phyloP scores from a whole-genome alignment of 139 green algal species.

The Coccomyxa sp. region DNA sequence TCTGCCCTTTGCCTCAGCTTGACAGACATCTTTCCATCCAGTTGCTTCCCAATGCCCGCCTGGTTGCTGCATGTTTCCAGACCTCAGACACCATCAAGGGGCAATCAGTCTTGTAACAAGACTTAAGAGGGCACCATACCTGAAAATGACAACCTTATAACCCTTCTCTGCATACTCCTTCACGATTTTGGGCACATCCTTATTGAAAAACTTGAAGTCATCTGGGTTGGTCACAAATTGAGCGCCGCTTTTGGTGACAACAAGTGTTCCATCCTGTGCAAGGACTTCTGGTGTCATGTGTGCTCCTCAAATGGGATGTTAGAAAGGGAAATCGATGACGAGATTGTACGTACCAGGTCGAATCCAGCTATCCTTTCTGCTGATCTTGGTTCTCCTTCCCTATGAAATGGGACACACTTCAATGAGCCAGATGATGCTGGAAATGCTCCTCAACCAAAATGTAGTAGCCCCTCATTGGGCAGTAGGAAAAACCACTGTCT shows the following conservation, averaged over 20 bases:
- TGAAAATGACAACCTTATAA: conserved; percentile 72
- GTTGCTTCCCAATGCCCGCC: conserved; percentile 46
- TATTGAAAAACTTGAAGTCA: conserved; percentile 63
- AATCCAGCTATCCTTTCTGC: conserved; percentile 61
- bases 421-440: background rate
- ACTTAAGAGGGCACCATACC: conserved; percentile 16
- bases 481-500: background rate
- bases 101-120: background rate
- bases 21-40: conserved; percentile 44
- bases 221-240: conserved; percentile 34
- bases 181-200: conserved; percentile 38
- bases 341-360: conserved; percentile 45
- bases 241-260: conserved; percentile 40
- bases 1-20: conserved; percentile 49
- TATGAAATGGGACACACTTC: background rate
- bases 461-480: no score
- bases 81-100: background rate
- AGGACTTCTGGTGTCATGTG: background rate
- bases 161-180: conserved; percentile 35
- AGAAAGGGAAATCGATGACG: background rate
- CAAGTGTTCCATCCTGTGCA: conserved; percentile 66
- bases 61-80: conserved; percentile 60
- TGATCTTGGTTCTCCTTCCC: conserved; percentile 21
- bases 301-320: background rate
- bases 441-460: no score